Evolutionary conservation across 1,284 basidiomycete species (phyloP), one percentile per base, ranked within the genome.

Genomic region (Puccinia novopanici): DNA sequence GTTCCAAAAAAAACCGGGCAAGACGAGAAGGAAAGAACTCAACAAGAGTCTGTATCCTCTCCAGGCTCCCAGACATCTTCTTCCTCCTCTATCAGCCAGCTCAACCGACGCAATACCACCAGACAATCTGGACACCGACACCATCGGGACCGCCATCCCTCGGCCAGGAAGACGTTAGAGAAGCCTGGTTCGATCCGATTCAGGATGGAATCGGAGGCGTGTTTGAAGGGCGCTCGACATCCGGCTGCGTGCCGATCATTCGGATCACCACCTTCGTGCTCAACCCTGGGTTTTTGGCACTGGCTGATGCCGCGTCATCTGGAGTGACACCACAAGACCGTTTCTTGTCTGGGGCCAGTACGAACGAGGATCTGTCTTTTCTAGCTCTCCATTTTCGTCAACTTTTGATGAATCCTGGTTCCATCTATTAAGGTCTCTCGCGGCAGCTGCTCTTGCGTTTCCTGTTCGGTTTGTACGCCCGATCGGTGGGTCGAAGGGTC

Each of bases 1-100:
- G 30, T 40, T 45, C 15, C 8, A 22, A 6, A 22, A 57, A 22
- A 57, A 9, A 40, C 22, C 34, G 30, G 5, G 61, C 17, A 65
- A 27, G 19, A 17, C 27, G 71, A 54, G 22, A 2, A 12, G 52
- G 55, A 22, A 57, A 6, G 34, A n/a, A 59, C 59, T 61, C 59
- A 55, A 79, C 76, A 45, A 59, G 76, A 79, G 72, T 70, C 76
- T 19, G 54, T n/a, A 52, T 79, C 76, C n/a, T 72, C 76, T 40
- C 65, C 76, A 70, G 76, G 76, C 37, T 79, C 76, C 76, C 76
- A 79, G 42, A 72, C 68, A 5, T 79, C 76, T 72, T 79, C 76
- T 30, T 79, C 75, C 54, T 67, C 65, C 57, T 59, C 45, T 12
- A 50, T 40, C 45, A 79, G 22, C 76, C 76, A 79, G 42, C 40